Base-by-base conservation (phyloP, 495 filamentous ascomycete genomes). In the Hypoxylon perforatum region DNA sequence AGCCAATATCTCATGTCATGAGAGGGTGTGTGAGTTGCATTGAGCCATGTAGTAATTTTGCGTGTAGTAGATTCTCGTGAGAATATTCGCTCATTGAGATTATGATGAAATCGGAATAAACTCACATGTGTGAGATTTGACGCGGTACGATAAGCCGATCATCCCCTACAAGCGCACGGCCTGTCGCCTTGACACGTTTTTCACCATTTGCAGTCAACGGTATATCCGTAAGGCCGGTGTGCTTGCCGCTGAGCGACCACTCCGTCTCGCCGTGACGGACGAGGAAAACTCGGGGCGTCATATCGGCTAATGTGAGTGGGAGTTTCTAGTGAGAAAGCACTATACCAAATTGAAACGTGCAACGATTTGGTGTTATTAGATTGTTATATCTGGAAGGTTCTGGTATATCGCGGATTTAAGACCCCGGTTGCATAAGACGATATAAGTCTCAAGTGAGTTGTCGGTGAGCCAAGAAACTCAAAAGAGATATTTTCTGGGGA, bases 181-280 rank as follows among this genome's bases (percentile, higher is more conserved):
- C 92, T 0, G 95, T 96, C 10, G 93, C 89, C 53, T 81, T 82
- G 60, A 98, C 87, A 19, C 93, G 86, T 72, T 88, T 91, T 79
- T 97, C 93, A 33, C 95, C 95, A 75, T 92, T 92, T 11, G 86
- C 76, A 1, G 95, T 99, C 9, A 99, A 82, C 0, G 92, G 87
- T 18, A 99, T 88, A 65, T 99, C 95, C 22, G 90, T 92, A 22
- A 79, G 85, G 47, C 94, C 92, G 0, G 95, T 99, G 80, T 99
- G 94, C 19, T 90, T 88, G 59, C 94, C 95, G 71, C 92, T 93
- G 38, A 97, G 85, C 1, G 94, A 97, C 95, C 95, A 99, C 84
- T 96, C 92, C 2, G 95, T 99, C 78, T 99, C 95, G 78, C 86
- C 86, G 71, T 99, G 95, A 66, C 95, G 91, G 79, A 95, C 82